Evolutionary conservation across 768 basidiomycete genomes (phyloP), one percentile per base, ranked within the genome.

Genomic region (Collybiopsis luxurians): DNA sequence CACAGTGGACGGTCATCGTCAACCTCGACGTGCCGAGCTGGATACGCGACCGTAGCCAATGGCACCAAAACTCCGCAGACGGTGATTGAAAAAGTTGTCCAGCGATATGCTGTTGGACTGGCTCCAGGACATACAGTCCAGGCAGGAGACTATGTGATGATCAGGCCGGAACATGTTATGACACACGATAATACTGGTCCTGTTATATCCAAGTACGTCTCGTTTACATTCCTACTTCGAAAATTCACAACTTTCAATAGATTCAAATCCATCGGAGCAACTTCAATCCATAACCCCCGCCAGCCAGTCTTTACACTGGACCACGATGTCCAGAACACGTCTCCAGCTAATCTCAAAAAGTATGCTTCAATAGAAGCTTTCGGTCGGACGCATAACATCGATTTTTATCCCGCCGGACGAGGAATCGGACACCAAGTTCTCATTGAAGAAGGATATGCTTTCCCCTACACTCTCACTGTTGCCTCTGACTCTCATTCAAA

Each of bases 101-200:
- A 98, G 72, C 91, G 88, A 69, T 96, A 98, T 76, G 87, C 97
- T 0, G 92, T 98, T n/a, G 94, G 87, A 49, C 77, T 95, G 1
- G 86, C 92, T 2, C 72, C 79, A 52, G 89, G 88, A 43, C 92
- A 89, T 69, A 75, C 79, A 15, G 91, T 98, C 62, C 86, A 84
- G 64, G 92, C 95, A 36, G 97, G 96, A 13, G 97, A 99, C 86
- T 98, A 98, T 85, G 95, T 98, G 38, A 99, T 98, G 95, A 97
- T 99, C 74, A 85, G 86, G 40, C 97, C 97, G 23, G 89, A 98
- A 69, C 94, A 98, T 82, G 95, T 98, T 63, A 95, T 95, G 93
- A 95, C 92, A 10, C 94, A 95, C 62, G 97, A 99, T 67, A 98
- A 98, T 69, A 99, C 97, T 12, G 97, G 95, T 0, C 96, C 97